Evolutionary conservation across 2,329 filamentous ascomycete genomes (phyloP), one percentile per base, ranked within the genome.

Genomic region (Pseudogymnoascus sp.): DNA sequence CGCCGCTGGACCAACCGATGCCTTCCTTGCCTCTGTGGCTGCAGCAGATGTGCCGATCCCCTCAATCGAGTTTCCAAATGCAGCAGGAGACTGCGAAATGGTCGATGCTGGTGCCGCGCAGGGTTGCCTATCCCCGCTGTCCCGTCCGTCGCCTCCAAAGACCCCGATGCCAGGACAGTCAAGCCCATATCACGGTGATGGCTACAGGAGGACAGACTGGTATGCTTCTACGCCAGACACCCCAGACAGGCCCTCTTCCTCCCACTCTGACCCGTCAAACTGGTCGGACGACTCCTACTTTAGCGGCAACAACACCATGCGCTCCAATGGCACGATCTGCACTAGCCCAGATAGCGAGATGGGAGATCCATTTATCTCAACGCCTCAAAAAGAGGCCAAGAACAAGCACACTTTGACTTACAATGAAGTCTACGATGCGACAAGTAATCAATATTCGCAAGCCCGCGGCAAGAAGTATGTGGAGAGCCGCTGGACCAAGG

Each of bases 11-110:
- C 84, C 85, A 1, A 87, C 85, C 1, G 79, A 85, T 69, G 83
- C 87, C 60, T 88, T 88, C 69, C 79, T 88, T n/a, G 84, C 84
- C 2, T 87, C 84, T 3, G 85, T 88, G 63, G 84, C 83, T 50
- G 84, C 84, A 16, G 85, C 84, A 65, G 85, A 88, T 70, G 76
- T 86, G 3, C 83, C 84, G 23, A 81, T 88, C 61, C 85, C 84
- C 12, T 87, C 84, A 71, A 86, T 88, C 63, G 85, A 88, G 72
- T 77, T 82, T 65, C 79, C 82, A 60, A 76, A 78, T 42, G 66
- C 71, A 63, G 28, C 53, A 14, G 67, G 66, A 56, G 71, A 72
- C 64, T 62, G 56, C 7, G 68, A 68, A 12, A 73, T 71, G 69
- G 44, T 62, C 25, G 72, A 71, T 62, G 28, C 63, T 56, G 21